Evolutionary conservation across 2,329 filamentous ascomycete species (phyloP), one percentile per base, ranked within the genome.

Genomic region (Pezicula radicicola): DNA sequence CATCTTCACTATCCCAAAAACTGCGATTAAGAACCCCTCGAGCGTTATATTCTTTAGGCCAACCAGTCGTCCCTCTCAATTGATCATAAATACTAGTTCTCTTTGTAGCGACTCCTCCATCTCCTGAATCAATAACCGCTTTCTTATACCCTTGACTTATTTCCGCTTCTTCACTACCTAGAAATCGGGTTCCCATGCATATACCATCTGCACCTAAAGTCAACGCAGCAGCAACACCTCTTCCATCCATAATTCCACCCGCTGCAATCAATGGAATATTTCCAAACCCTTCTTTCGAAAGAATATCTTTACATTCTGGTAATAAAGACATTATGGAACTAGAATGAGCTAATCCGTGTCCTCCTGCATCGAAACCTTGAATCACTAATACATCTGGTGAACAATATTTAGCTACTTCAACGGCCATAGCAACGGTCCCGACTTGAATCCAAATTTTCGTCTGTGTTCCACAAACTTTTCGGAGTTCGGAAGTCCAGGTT

Each of bases 11-110:
- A 55, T 79, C 76, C 48, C 64, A 54, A 51, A 68, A 81, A 51
- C 75, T 84, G 57, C 69, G 64, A 59, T 87, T 87, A 6, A 80
- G 63, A 2, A 87, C 69, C 0, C 76, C 79, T n/a, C 84, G 69
- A 1, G 75, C 83, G 63, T 81, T 77, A 61, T 84, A 85, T 13
- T 67, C 67, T 35, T 68, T 66, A 0, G 82, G 80, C 84, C 84
- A 87, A 2, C 73, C 75, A 16, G 70, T 72, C 0, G 80, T 86
- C 0, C 80, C 81, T 4, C 82, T 64, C 5, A 80, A 61, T 4
- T 60, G 62, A 64, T 82, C 78, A 60, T 79, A 82, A 1, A 81
- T 63, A 37, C 71, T 75, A 3, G 75, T 77, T 46, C 77, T 62
- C 6, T 71, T 69, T 0, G 79, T 83, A n/a, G 57, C 72, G 43